Percentiles rank a stretch among this genome's conserved stretches.
These are phyloP conservation scores for Tilletia horrida DNA, from an alignment of 1,284 basidiomycete genomes.

Conservation along the genomic window DNA sequence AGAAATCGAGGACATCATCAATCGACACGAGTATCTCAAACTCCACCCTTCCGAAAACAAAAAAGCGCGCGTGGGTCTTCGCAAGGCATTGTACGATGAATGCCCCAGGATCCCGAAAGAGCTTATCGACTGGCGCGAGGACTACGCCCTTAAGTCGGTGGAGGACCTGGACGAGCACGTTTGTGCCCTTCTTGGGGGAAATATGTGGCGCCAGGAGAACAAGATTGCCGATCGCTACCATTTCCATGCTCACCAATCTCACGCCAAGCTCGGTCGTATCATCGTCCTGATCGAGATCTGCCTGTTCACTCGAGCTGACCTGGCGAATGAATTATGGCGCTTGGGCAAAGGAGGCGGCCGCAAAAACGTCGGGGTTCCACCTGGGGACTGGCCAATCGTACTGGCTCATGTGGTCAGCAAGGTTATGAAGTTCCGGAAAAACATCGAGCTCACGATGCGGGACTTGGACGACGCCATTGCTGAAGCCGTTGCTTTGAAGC, in stretches of 20 bases:
- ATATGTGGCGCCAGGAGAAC: not conserved
- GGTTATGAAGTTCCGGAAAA: not conserved
- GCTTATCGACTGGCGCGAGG: slow-evolving; percentile 14
- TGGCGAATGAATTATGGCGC: not conserved
- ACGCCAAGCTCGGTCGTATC: slow-evolving; percentile 3
- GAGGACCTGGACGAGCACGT: slow-evolving; percentile 4
- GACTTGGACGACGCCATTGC: slow-evolving; percentile 4
- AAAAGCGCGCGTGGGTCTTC: not conserved
- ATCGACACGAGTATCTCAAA: slow-evolving; percentile 3
- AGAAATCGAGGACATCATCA: slow-evolving; percentile 8
- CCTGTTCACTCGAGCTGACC: not conserved
- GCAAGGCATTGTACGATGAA: slow-evolving; percentile 8
- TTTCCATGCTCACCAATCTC: not conserved
- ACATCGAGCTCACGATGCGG: not conserved
- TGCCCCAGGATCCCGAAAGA: slow-evolving; percentile 1
- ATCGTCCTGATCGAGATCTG: not conserved
- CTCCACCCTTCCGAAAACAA: not conserved
- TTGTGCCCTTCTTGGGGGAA: not conserved
- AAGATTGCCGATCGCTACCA: slow-evolving; percentile 6
- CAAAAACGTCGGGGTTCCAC: not conserved
- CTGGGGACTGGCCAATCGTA: not conserved
- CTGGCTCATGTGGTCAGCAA: not conserved
- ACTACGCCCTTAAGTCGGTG: not conserved
- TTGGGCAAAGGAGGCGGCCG: slow-evolving; percentile 8
- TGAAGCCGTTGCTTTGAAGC: not conserved